These are phyloP conservation scores for Trifolium subterraneum DNA, from an alignment of 306 rosid genomes.

Conservation along the genomic window DNA sequence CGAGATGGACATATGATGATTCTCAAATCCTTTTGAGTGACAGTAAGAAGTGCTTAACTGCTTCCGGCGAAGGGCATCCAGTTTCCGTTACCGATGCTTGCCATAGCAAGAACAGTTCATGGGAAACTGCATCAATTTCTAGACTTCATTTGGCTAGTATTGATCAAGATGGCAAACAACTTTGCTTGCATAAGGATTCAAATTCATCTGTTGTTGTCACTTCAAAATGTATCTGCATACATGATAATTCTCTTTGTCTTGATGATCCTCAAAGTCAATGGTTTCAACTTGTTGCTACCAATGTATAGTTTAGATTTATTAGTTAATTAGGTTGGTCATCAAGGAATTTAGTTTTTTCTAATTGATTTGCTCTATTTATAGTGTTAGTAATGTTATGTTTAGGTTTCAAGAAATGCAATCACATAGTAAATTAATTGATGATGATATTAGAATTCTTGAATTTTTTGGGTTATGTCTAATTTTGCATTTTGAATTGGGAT, in stretches of 20 bases:
- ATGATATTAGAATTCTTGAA: too few relatives aligned
- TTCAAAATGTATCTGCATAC: constrained; percentile 44
- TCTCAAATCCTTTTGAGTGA: too few relatives aligned
- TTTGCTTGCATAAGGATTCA: constrained; percentile 36
- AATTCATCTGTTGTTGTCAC: constrained; percentile 38
- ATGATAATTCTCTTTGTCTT: constrained; percentile 14
- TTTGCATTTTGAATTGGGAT: too few relatives aligned
- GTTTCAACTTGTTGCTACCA: constrained; percentile 37
- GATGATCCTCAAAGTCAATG: not conserved
- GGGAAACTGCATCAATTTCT: constrained; percentile 37
- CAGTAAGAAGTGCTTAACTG: too few relatives aligned
- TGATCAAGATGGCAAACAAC: not conserved
- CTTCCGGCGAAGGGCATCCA: constrained; percentile 14
- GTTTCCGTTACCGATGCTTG: constrained; percentile 36
- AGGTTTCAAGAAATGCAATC: too few relatives aligned
- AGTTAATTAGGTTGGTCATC: not conserved
- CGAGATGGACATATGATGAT: too few relatives aligned
- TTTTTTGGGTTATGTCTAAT: too few relatives aligned
- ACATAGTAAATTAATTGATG: too few relatives aligned
- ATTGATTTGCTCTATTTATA: not conserved
- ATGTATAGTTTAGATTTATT: constrained; percentile 12
- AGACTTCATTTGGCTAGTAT: constrained; percentile 49
- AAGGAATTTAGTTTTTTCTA: too few relatives aligned
- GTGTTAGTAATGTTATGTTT: too few relatives aligned
- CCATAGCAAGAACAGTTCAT: constrained; percentile 32